phyloP scores from a whole-genome alignment of 2,329 filamentous ascomycete species.

The Fonsecaea multimorphosa region DNA sequence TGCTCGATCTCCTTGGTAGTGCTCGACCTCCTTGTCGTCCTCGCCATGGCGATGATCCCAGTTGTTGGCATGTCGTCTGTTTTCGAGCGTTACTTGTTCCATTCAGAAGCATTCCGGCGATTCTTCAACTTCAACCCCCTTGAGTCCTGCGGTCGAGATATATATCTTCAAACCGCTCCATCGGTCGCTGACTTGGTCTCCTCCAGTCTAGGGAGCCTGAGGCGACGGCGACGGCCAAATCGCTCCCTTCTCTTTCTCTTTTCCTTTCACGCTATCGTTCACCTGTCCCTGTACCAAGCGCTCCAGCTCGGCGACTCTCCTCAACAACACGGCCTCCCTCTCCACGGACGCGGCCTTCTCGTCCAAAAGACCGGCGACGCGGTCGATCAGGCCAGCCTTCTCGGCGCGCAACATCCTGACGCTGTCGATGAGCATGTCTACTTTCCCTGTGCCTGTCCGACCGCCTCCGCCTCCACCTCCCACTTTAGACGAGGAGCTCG shows the following conservation, averaged over 20 bases:
- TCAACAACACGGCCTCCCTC: constrained; percentile 10
- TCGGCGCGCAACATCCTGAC: not conserved
- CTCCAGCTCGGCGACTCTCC: not conserved
- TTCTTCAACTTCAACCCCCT: not conserved
- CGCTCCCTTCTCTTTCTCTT: not conserved
- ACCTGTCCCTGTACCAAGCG: not conserved
- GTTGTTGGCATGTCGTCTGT: not conserved
- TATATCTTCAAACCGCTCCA: not conserved
- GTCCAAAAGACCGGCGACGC: constrained; percentile 5
- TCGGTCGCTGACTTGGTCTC: not conserved
- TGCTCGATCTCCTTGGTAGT: no score
- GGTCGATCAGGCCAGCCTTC: constrained; percentile 6
- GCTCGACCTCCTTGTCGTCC: no score
- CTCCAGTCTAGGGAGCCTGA: not conserved
- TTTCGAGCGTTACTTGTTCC: not conserved
- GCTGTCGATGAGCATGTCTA: not conserved
- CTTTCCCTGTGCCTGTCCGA: not conserved
- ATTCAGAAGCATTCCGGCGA: no score
- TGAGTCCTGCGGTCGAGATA: not conserved
- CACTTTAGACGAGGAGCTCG: not conserved
- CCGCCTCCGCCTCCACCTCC: not conserved
- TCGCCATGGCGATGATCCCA: not conserved
- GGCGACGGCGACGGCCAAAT: not conserved
- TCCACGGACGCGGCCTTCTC: not conserved
- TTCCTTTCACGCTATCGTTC: not conserved